Base-by-base conservation (phyloP, 2,329 filamentous ascomycete species). In the Alternaria sp. region DNA sequence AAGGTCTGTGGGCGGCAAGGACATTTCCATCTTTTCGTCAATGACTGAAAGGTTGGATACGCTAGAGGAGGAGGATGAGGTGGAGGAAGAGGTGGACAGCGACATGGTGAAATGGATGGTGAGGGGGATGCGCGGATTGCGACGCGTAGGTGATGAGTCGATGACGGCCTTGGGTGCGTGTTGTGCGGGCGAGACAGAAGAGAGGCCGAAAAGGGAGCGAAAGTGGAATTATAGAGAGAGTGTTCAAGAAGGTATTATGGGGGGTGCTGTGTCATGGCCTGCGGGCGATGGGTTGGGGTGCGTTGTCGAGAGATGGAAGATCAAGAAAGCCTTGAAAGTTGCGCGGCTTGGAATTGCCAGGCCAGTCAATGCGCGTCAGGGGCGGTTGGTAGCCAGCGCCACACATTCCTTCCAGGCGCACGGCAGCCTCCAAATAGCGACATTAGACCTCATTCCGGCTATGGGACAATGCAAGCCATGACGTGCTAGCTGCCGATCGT, bases 331-430 rank as follows among this genome's bases (percentile, higher is more conserved):
- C 52, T 52, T 62, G 62, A 48, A 63, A 59, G 49, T 54, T 62
- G 58, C 34, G 54, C 43, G 22, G 41, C 50, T 30, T 28, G 54
- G 59, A 54, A 59, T 60, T 55, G 28, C 28, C 28, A 30, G 28
- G 28, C 48, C 34, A 41, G 58, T 54, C 59, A 53, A 57, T 63
- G 58, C 49, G 60, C 63, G 51, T 59, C 62, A 68, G 60, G 66
- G 64, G 64, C 54, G 49, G 54, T 60, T 46, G 45, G 57, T 49
- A 52, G 36, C 30, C 34, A 40, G 54, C 58, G 54, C 54, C 58
- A 60, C 54, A 58, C 58, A 59, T 61, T 63, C 55, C 53, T 59
- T 59, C 55, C 50, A 61, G 43, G 41, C 36, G 46, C 27, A 49
- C 34, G 49, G 51, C 36, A 54, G 43, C 36, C 16, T 22, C 44